A percentile compares a stretch with the other conserved stretches of the same genome.
Conservation (phyloP, 352 stramenopile genomes). For the Globisporangium perplexum region DNA sequence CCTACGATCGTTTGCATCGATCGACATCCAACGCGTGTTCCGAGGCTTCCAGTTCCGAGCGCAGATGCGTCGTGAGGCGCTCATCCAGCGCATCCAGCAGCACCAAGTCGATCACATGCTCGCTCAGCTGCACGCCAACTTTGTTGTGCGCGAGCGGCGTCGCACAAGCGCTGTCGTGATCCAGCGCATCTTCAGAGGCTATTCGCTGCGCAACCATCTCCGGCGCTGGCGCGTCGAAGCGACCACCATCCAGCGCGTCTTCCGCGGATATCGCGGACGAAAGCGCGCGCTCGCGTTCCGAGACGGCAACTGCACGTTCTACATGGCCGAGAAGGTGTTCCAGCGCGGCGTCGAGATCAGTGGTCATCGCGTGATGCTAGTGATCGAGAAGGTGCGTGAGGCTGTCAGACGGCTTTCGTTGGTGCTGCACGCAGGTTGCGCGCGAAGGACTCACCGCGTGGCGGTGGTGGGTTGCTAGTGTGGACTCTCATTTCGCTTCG, state of each 20-base stretch:
- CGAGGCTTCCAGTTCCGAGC: slow-evolving; percentile 57
- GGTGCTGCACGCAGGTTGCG: neutral
- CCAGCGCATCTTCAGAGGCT: slow-evolving; percentile 56
- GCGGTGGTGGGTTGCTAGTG: slow-evolving; percentile 21
- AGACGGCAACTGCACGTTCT: slow-evolving; percentile 62
- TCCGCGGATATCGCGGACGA: slow-evolving; percentile 43
- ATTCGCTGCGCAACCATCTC: slow-evolving; percentile 24
- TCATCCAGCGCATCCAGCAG: slow-evolving; percentile 45
- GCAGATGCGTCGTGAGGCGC: slow-evolving; percentile 28
- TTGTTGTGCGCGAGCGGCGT: slow-evolving; percentile 32
- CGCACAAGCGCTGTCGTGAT: slow-evolving; percentile 39
- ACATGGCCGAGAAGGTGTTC: slow-evolving; percentile 61
- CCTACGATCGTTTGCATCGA: slow-evolving; percentile 19
- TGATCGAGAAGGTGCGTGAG: slow-evolving; percentile 47
- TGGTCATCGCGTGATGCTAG: slow-evolving; percentile 37
- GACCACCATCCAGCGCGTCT: slow-evolving; percentile 43
- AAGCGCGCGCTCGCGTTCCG: slow-evolving; percentile 52
- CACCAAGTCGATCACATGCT: slow-evolving; percentile 40
- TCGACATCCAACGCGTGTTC: slow-evolving; percentile 45
- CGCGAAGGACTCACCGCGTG: neutral
- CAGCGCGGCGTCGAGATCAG: slow-evolving; percentile 52
- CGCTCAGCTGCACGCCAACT: slow-evolving; percentile 20
- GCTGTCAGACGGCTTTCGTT: neutral
- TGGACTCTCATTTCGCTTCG: slow-evolving; percentile 55
- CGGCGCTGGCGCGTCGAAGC: slow-evolving; percentile 24